Conservation (phyloP, 2,329 filamentous ascomycete genomes). For the Cladophialophora chaetospira region DNA sequence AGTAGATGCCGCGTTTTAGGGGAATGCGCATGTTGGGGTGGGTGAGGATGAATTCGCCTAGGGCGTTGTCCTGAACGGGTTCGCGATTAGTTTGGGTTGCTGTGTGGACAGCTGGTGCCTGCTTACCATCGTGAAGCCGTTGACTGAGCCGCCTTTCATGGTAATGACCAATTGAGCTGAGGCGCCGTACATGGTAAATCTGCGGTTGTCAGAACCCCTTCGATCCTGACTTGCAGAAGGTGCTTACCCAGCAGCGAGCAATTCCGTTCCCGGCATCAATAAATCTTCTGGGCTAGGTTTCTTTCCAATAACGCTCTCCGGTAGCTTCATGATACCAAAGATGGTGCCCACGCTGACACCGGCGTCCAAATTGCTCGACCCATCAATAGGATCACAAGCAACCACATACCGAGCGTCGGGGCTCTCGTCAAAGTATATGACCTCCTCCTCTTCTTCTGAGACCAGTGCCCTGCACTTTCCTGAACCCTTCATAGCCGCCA, state of each 20-base stretch:
- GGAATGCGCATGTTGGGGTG: constrained; percentile 94
- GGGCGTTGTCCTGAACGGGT: constrained; percentile 67
- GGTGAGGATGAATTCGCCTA: constrained; percentile 98
- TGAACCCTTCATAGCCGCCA: constrained; percentile 89
- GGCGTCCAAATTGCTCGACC: constrained; percentile 94
- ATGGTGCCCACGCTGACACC: constrained; percentile 92
- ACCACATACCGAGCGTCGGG: constrained; percentile 83
- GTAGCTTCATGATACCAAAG: constrained; percentile 89
- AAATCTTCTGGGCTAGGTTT: constrained; percentile 71
- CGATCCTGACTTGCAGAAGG: not conserved
- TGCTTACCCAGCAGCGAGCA: constrained; percentile 62
- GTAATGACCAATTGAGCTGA: constrained; percentile 95
- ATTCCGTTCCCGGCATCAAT: constrained; percentile 83
- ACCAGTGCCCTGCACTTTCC: constrained; percentile 89
- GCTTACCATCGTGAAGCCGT: constrained; percentile 81
- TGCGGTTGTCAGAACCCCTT: constrained; percentile 47
- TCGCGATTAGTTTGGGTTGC: too few species aligned
- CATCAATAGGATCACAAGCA: constrained; percentile 96
- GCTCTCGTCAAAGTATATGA: constrained; percentile 79
- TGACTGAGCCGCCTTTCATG: constrained; percentile 88
- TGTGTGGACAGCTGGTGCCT: too few species aligned
- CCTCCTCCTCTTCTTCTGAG: constrained; percentile 96
- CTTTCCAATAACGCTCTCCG: constrained; percentile 62
- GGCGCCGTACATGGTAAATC: constrained; percentile 99
- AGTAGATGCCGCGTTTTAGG: constrained; percentile 82